These are phyloP conservation scores for Aureobasidium sp. DNA, from an alignment of 2,329 filamentous ascomycete species.

Conservation along the genomic window DNA sequence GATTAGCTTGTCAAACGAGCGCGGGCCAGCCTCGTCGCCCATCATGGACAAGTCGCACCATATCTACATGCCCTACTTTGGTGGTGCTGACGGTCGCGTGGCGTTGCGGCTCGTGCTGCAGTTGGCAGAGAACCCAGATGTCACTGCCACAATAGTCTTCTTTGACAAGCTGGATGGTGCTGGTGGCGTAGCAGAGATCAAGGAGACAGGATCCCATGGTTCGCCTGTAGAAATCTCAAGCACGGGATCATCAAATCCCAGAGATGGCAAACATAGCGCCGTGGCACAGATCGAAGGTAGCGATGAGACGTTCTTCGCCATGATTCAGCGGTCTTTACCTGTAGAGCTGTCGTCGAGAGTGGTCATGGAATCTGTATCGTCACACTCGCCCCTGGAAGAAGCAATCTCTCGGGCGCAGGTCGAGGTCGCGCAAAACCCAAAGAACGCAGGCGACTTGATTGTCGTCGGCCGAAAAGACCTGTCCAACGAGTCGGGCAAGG, in stretches of 20 bases:
- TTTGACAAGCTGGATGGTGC: constrained; percentile 32
- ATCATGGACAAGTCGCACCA: constrained; percentile 67
- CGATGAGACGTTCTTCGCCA: constrained; percentile 50
- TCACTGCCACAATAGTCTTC: constrained; percentile 70
- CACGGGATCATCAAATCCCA: neutral
- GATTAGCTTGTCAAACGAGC: constrained; percentile 53
- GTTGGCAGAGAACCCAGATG: constrained; percentile 67
- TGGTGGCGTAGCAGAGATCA: neutral
- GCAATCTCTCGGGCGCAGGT: constrained; percentile 49
- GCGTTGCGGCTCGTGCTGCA: constrained; percentile 78
- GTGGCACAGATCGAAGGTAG: constrained; percentile 28
- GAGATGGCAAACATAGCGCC: neutral
- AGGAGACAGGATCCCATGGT: neutral
- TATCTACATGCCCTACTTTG: constrained; percentile 81
- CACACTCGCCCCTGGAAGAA: constrained; percentile 36
- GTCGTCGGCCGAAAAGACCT: constrained; percentile 53
- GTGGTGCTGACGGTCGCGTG: constrained; percentile 71
- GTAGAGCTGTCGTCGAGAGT: constrained; percentile 47
- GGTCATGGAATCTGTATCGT: constrained; percentile 48
- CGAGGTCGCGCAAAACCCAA: constrained; percentile 54
- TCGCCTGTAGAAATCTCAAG: neutral
- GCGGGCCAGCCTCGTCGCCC: constrained; percentile 50
- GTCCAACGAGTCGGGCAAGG: constrained; percentile 33
- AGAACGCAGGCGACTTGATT: constrained; percentile 65
- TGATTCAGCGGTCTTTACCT: constrained; percentile 51